A percentile compares a stretch with the other conserved stretches of the same genome.
These are phyloP conservation scores for Penicillium hordei DNA, from an alignment of 2,329 filamentous ascomycete genomes.

Conservation along the genomic window DNA sequence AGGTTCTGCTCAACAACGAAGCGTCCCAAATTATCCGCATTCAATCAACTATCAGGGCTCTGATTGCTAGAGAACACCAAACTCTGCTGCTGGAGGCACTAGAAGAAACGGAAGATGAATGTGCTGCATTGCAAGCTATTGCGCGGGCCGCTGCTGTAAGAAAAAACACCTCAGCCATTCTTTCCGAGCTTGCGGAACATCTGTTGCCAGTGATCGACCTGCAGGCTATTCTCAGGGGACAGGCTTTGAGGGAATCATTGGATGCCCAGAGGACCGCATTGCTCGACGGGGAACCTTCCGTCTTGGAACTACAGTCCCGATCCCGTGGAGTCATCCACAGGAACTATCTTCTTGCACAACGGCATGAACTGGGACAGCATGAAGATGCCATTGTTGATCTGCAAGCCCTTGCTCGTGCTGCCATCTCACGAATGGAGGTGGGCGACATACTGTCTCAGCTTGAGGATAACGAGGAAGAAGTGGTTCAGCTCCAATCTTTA, in stretches of 20 bases:
- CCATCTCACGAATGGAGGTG: conserved; percentile 41
- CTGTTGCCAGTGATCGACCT: conserved; percentile 28
- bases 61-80: conserved; percentile 41
- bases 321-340: conserved; percentile 46
- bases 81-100: conserved; percentile 43
- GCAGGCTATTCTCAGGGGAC: conserved; percentile 38
- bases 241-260: conserved; percentile 34
- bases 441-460: conserved; percentile 66
- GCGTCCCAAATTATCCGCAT: conserved; percentile 31
- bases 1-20: conserved; percentile 29
- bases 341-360: conserved; percentile 31
- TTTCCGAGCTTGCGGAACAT: conserved; percentile 32
- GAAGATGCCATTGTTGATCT: conserved; percentile 34
- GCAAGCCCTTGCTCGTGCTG: conserved; percentile 44
- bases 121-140: conserved; percentile 48
- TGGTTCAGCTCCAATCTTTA: conserved; percentile 71
- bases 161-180: conserved; percentile 28
- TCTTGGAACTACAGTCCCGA: conserved; percentile 54
- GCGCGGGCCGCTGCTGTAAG: conserved; percentile 42
- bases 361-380: conserved; percentile 33
- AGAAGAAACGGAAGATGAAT: conserved; percentile 41
- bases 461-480: conserved; percentile 64
- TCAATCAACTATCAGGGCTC: conserved; percentile 39
- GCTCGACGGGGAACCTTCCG: conserved; percentile 42
- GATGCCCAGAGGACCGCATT: conserved; percentile 41